Conservation (phyloP, 2,329 filamentous ascomycete genomes). For the Madurella mycetomatis region DNA sequence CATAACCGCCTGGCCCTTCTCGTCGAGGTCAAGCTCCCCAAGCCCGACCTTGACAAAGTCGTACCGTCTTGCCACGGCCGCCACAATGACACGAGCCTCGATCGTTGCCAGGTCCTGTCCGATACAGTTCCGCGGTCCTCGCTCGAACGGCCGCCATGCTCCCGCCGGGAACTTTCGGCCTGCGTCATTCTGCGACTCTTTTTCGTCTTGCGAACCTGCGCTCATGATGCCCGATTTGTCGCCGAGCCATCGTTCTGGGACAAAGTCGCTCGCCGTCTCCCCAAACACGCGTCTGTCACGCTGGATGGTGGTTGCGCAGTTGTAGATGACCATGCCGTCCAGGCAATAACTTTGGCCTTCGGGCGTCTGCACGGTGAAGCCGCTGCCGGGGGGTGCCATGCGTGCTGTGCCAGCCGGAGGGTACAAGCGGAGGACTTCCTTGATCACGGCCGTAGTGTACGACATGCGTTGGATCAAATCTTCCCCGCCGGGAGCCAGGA, state of each 20-base stretch:
- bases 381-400: conserved; percentile 23
- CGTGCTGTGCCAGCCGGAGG: conserved; percentile 34
- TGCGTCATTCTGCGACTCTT: background rate
- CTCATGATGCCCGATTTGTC: conserved; percentile 27
- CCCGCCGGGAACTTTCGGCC: conserved; percentile 28
- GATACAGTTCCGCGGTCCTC: conserved; percentile 50
- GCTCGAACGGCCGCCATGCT: conserved; percentile 51
- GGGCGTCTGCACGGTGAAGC: conserved; percentile 29
- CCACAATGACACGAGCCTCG: conserved; percentile 31
- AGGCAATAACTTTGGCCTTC: conserved; percentile 28
- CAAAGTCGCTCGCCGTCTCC: conserved; percentile 32
- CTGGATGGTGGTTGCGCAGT: conserved; percentile 34
- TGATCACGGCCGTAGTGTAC: conserved; percentile 36
- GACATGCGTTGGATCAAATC: conserved; percentile 32
- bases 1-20: conserved; percentile 19
- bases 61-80: conserved; percentile 28
- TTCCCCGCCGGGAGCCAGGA: conserved; percentile 27
- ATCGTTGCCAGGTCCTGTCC: conserved; percentile 49
- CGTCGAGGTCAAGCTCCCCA: conserved; percentile 28
- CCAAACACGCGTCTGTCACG: conserved; percentile 34
- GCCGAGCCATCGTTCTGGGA: conserved; percentile 39
- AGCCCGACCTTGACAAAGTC: conserved; percentile 32
- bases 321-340: conserved; percentile 35
- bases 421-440: conserved; percentile 35
- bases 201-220: conserved; percentile 7